A percentile compares a stretch with the other conserved stretches of the same genome.
Evolutionary conservation across 495 filamentous ascomycete species (phyloP).

Genomic region (Choiromyces venosus): DNA sequence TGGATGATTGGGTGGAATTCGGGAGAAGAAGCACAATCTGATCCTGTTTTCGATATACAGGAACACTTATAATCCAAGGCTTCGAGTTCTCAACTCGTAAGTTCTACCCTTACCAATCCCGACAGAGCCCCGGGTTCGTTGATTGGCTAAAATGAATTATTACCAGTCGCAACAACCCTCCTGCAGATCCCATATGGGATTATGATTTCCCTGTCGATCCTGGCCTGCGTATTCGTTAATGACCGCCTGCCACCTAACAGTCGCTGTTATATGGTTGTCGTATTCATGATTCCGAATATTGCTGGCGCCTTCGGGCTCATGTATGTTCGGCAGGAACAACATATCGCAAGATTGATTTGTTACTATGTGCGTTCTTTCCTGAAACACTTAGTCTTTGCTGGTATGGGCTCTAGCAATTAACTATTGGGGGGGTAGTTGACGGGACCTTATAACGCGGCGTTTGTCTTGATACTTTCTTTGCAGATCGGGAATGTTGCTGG

Average conservation of each 20-base stretch:
- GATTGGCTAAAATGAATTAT: neutral
- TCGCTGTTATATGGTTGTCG: conserved; percentile 53
- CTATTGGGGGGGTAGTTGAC: conserved; percentile 45
- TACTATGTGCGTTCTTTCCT: conserved; percentile 45
- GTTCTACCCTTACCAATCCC: conserved; percentile 17
- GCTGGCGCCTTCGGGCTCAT: conserved; percentile 52
- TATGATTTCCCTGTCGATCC: conserved; percentile 54
- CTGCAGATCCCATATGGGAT: conserved; percentile 58
- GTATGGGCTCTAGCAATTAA: neutral
- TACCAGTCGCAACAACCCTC: conserved; percentile 45
- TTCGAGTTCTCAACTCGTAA: conserved; percentile 52
- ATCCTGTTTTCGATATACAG: conserved; percentile 3
- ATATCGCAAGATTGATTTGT: conserved; percentile 52
- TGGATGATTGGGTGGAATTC: neutral
- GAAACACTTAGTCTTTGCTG: neutral
- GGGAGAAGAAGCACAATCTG: neutral
- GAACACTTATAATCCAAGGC: conserved; percentile 55
- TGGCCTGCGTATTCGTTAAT: conserved; percentile 55
- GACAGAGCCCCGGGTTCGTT: neutral
- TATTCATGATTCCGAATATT: conserved; percentile 55
- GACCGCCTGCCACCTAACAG: conserved; percentile 52
- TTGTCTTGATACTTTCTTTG: conserved; percentile 56
- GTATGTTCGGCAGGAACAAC: conserved; percentile 48
- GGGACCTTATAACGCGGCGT: conserved; percentile 58
- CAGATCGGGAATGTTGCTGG: conserved; percentile 53